A percentile compares a stretch with the other conserved stretches of the same genome.
These are phyloP conservation scores for Mycosphaerella sp. DNA, from an alignment of 2,329 filamentous ascomycete genomes.

Conservation along the genomic window DNA sequence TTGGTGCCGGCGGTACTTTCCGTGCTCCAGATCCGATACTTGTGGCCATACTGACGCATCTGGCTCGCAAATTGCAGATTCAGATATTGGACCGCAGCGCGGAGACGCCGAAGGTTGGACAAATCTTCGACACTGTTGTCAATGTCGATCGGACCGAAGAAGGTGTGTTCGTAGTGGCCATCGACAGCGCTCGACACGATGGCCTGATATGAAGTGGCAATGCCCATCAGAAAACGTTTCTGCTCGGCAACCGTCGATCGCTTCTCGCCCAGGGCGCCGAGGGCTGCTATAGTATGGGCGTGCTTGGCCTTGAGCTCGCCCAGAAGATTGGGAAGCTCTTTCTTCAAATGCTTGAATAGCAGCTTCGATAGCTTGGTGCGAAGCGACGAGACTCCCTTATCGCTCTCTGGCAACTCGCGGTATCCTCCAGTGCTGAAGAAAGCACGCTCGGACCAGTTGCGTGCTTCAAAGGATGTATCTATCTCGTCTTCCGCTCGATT, in stretches of 20 bases:
- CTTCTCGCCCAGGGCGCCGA: slow-evolving; percentile 46
- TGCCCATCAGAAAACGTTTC: slow-evolving; percentile 41
- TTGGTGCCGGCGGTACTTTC: slow-evolving; percentile 13
- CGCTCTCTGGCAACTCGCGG: slow-evolving; percentile 24
- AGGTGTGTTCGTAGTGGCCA: slow-evolving; percentile 48
- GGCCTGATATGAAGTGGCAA: slow-evolving; percentile 42
- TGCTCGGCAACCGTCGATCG: slow-evolving; percentile 46
- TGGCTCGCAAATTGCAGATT: slow-evolving; percentile 43
- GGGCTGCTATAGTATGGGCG: slow-evolving; percentile 21
- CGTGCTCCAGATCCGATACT: slow-evolving; percentile 30
- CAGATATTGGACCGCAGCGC: slow-evolving; percentile 49
- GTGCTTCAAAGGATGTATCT: slow-evolving; percentile 34
- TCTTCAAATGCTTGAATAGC: slow-evolving; percentile 36
- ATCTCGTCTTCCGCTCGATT: slow-evolving; percentile 38
- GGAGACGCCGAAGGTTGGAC: slow-evolving; percentile 41
- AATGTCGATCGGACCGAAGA: slow-evolving; percentile 42
- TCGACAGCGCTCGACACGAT: slow-evolving; percentile 44
- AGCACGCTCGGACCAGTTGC: slow-evolving; percentile 34
- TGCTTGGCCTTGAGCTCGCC: slow-evolving; percentile 31
- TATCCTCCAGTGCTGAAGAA: slow-evolving; percentile 36
- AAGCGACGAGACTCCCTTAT: slow-evolving; percentile 46
- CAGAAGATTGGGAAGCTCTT: slow-evolving; percentile 34
- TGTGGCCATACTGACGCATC: slow-evolving; percentile 42
- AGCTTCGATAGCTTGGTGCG: slow-evolving; percentile 47
- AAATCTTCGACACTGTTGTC: slow-evolving; percentile 9